Evolutionary conservation across 1,139 yeast species (phyloP), one percentile per base, ranked within the genome.

Genomic region (Blastobotrys malaysiensis): DNA sequence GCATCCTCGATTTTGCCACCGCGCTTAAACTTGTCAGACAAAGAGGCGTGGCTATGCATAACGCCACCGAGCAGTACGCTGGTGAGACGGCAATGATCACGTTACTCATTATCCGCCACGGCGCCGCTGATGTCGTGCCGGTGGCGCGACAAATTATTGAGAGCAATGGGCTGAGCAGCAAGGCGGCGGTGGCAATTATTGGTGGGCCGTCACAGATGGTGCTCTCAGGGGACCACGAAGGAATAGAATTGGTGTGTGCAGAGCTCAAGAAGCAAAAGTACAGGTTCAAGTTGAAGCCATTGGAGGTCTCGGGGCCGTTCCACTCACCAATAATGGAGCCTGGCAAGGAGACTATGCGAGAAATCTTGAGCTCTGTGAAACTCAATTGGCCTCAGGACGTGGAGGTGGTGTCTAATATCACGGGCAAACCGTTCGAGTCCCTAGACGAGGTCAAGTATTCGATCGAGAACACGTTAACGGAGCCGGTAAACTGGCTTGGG

Each of bases 221-320:
- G 5, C 61, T 80, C 2, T 75, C 82, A 0, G 84, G 84, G 1
- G 62, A 62, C 13, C 50, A 53, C n/a, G 31, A 53, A 2, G 50
- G 43, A 1, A 39, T 14, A 11, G 43, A 11, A 4, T 6, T 24
- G 4, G 50, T 67, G 21, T 63, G 67, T 16, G 52, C 48, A 7
- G 45, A 22, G 31, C 50, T 59, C 9, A 53, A 49, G n/a, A 55
- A 56, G 45, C 63, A 43, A 45, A 39, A 45, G 24, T 27, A 44
- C 16, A 44, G 53, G 27, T 21, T 58, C 57, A 49, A 36, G 26
- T 56, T 68, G 2, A 66, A 70, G 7, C 62, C 61, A 24, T 65
- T 82, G 49, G 77, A 80, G 0, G 85, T 81, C 1, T 67, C 74
- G 2, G 77, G 82, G 1, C 84, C 86, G 5, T 82, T 82, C 65